Conservation (phyloP, 2,329 filamentous ascomycete species). For the Cladobotryum protrusum region DNA sequence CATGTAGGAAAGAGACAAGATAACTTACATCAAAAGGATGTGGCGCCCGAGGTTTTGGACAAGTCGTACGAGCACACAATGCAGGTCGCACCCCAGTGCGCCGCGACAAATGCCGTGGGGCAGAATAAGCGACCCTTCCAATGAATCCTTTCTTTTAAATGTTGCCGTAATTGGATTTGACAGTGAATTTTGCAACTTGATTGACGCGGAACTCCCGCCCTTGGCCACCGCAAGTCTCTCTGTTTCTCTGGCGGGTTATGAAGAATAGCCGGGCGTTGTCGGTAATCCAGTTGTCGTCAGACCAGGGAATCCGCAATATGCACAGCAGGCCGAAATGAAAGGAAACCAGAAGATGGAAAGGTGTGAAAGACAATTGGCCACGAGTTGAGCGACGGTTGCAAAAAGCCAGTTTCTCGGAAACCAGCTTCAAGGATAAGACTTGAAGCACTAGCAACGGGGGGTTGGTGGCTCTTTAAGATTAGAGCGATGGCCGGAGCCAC, state of each 20-base stretch:
- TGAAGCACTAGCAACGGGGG: too few relatives aligned
- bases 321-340: too few relatives aligned
- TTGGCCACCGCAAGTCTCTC: not conserved
- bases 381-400: too few relatives aligned
- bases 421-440: too few relatives aligned
- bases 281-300: too few relatives aligned
- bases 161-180: not conserved
- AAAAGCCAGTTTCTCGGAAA: too few relatives aligned
- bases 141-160: not conserved
- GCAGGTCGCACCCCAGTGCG: not conserved
- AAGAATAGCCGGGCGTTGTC: too few relatives aligned
- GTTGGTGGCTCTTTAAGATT: too few relatives aligned
- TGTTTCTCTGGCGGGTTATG: not conserved
- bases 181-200: slow-evolving; percentile 1
- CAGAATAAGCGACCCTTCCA: slow-evolving; percentile 8
- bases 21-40: slow-evolving; percentile 9
- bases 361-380: too few relatives aligned
- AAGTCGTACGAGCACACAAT: slow-evolving; percentile 5
- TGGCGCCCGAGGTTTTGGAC: not conserved
- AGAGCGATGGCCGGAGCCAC: too few relatives aligned
- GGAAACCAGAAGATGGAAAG: too few relatives aligned
- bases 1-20: not conserved
- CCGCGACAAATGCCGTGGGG: slow-evolving; percentile 5
- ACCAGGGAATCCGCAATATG: too few relatives aligned
- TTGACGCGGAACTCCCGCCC: not conserved